These are phyloP conservation scores for Daldinia childiae DNA, from an alignment of 495 filamentous ascomycete species.

Conservation along the genomic window DNA sequence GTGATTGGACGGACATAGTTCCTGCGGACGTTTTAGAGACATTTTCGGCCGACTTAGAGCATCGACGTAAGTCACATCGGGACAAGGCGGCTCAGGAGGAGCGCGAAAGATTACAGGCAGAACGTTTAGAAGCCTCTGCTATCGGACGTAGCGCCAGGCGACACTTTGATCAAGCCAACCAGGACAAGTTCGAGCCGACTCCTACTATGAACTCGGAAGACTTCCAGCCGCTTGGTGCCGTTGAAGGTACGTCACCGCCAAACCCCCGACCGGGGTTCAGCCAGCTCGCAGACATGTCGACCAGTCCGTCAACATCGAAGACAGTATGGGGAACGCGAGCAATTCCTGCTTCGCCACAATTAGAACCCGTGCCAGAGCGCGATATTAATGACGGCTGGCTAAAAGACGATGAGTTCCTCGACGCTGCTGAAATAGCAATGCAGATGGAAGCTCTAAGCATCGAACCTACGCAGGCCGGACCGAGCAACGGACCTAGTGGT, in stretches of 20 bases:
- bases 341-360: slow-evolving; percentile 63
- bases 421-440: slow-evolving; percentile 51
- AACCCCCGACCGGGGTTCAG: slow-evolving; percentile 53
- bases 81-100: slow-evolving; percentile 93
- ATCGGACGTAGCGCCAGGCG: slow-evolving; percentile 52
- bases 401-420: slow-evolving; percentile 62
- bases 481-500: slow-evolving; percentile 33
- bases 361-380: slow-evolving; percentile 52
- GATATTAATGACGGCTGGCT: slow-evolving; percentile 80
- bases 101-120: slow-evolving; percentile 86
- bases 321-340: slow-evolving; percentile 90
- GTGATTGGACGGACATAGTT: slow-evolving; percentile 95
- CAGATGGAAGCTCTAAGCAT: slow-evolving; percentile 58
- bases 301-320: slow-evolving; percentile 75
- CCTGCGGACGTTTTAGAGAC: slow-evolving; percentile 73
- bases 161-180: slow-evolving; percentile 48
- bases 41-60: slow-evolving; percentile 81
- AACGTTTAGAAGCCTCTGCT: slow-evolving; percentile 74
- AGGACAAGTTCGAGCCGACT: slow-evolving; percentile 47
- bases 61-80: slow-evolving; percentile 76
- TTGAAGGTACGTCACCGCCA: slow-evolving; percentile 51
- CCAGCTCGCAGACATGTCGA: slow-evolving; percentile 67
- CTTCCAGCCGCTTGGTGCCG: slow-evolving; percentile 71
- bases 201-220: slow-evolving; percentile 60
- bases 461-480: slow-evolving; percentile 42